A percentile compares a stretch with the other conserved stretches of the same genome.
phyloP scores from a whole-genome alignment of 2,329 filamentous ascomycete species.

The Fusarium burgessii region DNA sequence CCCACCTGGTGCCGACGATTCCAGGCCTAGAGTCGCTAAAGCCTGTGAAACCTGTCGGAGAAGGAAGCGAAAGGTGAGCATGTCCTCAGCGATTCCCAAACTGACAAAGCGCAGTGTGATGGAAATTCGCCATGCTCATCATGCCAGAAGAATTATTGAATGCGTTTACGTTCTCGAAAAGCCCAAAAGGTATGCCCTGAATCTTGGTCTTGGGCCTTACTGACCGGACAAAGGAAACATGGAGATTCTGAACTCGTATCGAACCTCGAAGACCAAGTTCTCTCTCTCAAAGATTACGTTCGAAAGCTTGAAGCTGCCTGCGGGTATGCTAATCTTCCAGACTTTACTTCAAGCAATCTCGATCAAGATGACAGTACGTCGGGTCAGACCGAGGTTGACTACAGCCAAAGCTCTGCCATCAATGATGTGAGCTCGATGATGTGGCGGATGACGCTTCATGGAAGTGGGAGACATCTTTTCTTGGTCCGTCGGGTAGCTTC shows the following conservation, averaged over 20 bases:
- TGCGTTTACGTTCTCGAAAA: background rate
- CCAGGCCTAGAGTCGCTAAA: background rate
- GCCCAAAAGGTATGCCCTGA: background rate
- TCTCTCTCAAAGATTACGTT: slow-evolving; percentile 1
- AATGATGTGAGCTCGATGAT: background rate
- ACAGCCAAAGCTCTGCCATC: background rate
- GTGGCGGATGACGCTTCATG: slow-evolving; percentile 4
- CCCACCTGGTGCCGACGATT: background rate
- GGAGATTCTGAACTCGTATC: background rate
- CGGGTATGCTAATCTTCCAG: background rate
- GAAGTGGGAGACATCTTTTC: background rate
- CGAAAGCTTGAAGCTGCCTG: background rate
- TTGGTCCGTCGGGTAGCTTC: slow-evolving; percentile 3
- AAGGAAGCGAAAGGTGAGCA: background rate
- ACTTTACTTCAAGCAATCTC: background rate
- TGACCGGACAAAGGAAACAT: background rate
- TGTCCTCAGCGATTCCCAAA: background rate
- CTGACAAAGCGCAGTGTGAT: background rate
- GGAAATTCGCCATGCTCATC: background rate
- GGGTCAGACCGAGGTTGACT: background rate
- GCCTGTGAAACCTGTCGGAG: background rate
- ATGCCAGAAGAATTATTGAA: background rate
- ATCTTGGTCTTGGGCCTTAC: background rate
- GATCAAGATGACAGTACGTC: background rate
- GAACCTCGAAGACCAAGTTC: background rate